Conservation (phyloP, 176 grass and related monocot species). For the Poa pratensis region DNA sequence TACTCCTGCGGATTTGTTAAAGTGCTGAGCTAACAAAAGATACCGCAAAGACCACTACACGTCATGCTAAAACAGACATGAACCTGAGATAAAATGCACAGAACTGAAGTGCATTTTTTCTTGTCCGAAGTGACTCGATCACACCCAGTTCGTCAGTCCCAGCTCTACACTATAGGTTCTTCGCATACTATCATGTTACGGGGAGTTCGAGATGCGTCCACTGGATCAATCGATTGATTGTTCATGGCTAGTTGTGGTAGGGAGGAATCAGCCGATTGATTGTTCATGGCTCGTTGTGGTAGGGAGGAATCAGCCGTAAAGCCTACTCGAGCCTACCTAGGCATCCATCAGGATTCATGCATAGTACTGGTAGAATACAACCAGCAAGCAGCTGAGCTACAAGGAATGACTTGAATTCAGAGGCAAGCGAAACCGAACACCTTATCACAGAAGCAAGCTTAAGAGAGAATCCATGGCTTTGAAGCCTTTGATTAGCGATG, state of each 20-base stretch:
- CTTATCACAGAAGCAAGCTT: slow-evolving; percentile 3
- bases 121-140: neutral
- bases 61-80: slow-evolving; percentile 13
- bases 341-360: slow-evolving; percentile 21
- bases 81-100: neutral
- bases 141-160: neutral
- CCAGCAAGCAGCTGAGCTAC: neutral
- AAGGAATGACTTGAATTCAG: slow-evolving; percentile 13
- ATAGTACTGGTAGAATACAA: slow-evolving; percentile 14
- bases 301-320: slow-evolving; percentile 3
- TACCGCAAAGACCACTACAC: slow-evolving; percentile 6
- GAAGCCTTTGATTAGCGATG: neutral
- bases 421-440: neutral
- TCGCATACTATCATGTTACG: neutral
- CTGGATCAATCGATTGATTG: neutral
- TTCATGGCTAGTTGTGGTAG: slow-evolving; percentile 27
- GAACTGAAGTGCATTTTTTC: neutral
- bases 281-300: slow-evolving; percentile 28
- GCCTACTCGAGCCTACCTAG: slow-evolving; percentile 3
- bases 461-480: neutral
- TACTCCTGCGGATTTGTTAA: slow-evolving; percentile 17
- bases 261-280: neutral
- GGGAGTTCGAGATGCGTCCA: neutral
- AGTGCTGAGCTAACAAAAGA: slow-evolving; percentile 21
- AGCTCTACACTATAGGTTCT: neutral